Evolutionary conservation across 805 yeast genomes (phyloP), one percentile per base, ranked within the genome.

Genomic region (Lipomyces oligophaga): DNA sequence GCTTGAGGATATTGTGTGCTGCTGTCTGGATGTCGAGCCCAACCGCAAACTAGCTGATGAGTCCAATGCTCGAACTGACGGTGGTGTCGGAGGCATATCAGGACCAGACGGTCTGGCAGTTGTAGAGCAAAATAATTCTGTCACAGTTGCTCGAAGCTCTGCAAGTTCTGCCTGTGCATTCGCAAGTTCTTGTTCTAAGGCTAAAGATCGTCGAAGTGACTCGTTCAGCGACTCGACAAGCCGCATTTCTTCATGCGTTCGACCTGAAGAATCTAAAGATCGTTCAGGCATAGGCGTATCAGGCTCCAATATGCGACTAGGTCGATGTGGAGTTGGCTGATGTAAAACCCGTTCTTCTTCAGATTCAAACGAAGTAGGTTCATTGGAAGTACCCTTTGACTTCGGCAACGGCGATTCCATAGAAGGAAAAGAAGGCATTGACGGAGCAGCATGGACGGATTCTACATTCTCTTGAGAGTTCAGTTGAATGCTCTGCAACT

Each of bases 81-180:
- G 21, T 30, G 34, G 34, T 13, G 19, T 18, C 16, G 13, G 39
- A 4, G n/a, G 19, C 18, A 37, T 31, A 11, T 31, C 22, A 16
- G 21, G 18, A 7, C 19, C 38, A 5, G 22, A 19, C 38, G 6
- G 26, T n/a, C 11, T 18, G 11, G 20, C 43, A 24, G 6, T 26
- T 5, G 41, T 21, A 5, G 31, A 19, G 19, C 8, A 4, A 13
- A 36, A 6, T 19, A 44, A 25, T 13, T 34, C 41, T 13, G 16
- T 11, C 3, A 49, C 34, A n/a, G 38, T 1, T 4, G 15, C 35
- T 26, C 41, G 37, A 16, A 50, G 24, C n/a, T 42, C 48, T 4
- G 43, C 28, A 24, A 50, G 45, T 27, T 50, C 55, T 13, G 37
- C 13, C 26, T 34, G 41, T 10, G 55, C 50, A 8, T 24, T n/a